Evolutionary conservation across 768 basidiomycete genomes (phyloP).

Genomic region (Leccinum olivaceopallidum): DNA sequence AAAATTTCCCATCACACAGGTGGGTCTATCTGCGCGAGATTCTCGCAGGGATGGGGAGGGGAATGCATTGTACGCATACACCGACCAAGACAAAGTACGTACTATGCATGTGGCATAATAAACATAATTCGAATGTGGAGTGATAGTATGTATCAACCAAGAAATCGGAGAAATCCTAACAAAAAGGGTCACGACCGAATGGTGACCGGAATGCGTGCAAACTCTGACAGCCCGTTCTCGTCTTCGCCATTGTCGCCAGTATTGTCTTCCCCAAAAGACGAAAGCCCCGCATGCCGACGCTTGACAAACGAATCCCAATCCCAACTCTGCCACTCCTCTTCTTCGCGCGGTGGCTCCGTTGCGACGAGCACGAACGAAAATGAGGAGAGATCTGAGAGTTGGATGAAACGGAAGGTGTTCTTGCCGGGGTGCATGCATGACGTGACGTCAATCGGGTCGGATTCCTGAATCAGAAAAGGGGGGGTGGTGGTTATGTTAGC

Average conservation of each 20-base stretch:
- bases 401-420: slow-evolving; percentile 53
- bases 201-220: slow-evolving; percentile 18
- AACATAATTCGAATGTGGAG: neutral
- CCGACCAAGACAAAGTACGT: neutral
- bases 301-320: slow-evolving; percentile 24
- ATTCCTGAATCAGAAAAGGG: slow-evolving; percentile 22
- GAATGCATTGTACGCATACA: neutral
- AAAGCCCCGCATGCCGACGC: neutral
- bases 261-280: neutral
- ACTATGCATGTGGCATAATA: neutral
- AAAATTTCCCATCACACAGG: neutral
- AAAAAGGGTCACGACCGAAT: slow-evolving; percentile 19
- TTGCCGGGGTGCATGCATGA: slow-evolving; percentile 40
- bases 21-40: neutral
- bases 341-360: slow-evolving; percentile 23
- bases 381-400: slow-evolving; percentile 43
- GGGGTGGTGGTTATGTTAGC: neutral
- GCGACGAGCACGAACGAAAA: slow-evolving; percentile 48
- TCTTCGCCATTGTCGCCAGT: neutral
- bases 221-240: slow-evolving; percentile 14
- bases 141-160: neutral
- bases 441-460: slow-evolving; percentile 42
- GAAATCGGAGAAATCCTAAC: neutral
- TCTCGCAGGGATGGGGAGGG: neutral
- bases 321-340: slow-evolving; percentile 22